A percentile compares a stretch with the other conserved stretches of the same genome.
Conservation (phyloP, 352 stramenopile genomes). For the Phytophthora cactorum region DNA sequence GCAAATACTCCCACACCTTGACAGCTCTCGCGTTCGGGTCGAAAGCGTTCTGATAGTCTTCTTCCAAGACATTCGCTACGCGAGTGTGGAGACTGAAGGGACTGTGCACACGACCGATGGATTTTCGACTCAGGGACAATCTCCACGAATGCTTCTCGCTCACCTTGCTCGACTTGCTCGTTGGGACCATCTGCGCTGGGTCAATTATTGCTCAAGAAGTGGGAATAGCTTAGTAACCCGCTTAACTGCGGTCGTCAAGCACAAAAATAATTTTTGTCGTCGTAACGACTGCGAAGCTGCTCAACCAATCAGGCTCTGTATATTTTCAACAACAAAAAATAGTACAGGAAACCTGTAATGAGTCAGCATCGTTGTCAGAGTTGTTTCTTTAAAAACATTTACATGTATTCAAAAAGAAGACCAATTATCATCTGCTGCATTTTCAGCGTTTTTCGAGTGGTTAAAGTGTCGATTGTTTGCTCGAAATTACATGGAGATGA, state of each 20-base stretch:
- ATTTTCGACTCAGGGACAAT: conserved; percentile 10
- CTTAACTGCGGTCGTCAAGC: not conserved
- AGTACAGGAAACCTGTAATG: not conserved
- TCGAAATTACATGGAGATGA: conserved; percentile 49
- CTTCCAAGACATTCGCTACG: conserved; percentile 14
- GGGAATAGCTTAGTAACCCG: conserved; percentile 1
- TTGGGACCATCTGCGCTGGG: conserved; percentile 7
- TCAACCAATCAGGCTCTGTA: no score
- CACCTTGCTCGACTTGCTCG: conserved; percentile 1
- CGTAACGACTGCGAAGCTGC: not conserved
- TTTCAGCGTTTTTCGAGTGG: not conserved
- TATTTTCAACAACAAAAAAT: no score
- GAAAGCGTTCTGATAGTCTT: conserved; percentile 45
- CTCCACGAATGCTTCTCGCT: conserved; percentile 25
- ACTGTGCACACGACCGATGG: conserved; percentile 13
- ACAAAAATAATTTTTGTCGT: not conserved
- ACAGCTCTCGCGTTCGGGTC: conserved; percentile 51
- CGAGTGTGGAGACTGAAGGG: conserved; percentile 26
- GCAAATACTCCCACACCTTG: conserved; percentile 58
- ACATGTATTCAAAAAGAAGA: not conserved
- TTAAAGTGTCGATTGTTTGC: not conserved
- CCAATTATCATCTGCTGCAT: not conserved
- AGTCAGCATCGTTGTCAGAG: conserved; percentile 10
- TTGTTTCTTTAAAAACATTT: not conserved
- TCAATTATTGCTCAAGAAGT: not conserved